These are phyloP conservation scores for Ceratobasidium sp. DNA, from an alignment of 1,284 basidiomycete genomes.

Conservation along the genomic window DNA sequence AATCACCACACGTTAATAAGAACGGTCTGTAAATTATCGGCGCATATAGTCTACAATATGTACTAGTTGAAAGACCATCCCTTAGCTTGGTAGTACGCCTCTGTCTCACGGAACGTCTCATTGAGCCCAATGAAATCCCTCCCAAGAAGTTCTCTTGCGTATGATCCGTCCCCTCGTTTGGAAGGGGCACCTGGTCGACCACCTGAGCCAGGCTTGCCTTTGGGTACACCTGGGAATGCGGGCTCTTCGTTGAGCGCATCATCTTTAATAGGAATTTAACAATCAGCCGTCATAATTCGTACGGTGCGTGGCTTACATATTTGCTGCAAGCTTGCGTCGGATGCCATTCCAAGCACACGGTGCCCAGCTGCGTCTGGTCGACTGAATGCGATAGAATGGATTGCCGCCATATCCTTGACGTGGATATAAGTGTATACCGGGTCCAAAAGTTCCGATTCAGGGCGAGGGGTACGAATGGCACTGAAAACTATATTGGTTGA, in stretches of 20 bases:
- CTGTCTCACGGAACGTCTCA: constrained; percentile 32
- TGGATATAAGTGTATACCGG: constrained; percentile 1
- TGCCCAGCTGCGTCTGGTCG: constrained; percentile 15
- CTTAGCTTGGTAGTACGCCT: constrained; percentile 27
- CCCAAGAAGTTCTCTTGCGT: constrained; percentile 14
- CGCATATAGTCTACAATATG: no score
- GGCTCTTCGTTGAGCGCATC: constrained; percentile 30
- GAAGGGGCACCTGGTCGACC: constrained; percentile 3
- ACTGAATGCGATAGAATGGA: constrained; percentile 17
- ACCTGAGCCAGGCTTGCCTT: constrained; percentile 36
- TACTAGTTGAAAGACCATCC: constrained; percentile 30
- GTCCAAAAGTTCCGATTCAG: constrained; percentile 12
- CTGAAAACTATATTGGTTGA: constrained; percentile 4
- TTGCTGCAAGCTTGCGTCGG: constrained; percentile 15
- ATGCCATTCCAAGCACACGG: constrained; percentile 2
- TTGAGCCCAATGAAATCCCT: constrained; percentile 36
- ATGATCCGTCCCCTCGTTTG: constrained; percentile 3
- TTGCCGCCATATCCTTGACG: constrained; percentile 21
- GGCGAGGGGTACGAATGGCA: not conserved
- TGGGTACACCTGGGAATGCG: constrained; percentile 42
- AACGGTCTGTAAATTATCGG: no score
- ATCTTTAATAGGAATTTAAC: not conserved
- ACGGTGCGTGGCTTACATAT: constrained; percentile 21
- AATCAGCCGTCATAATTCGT: no score
- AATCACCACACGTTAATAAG: no score